Percentiles rank a stretch among this genome's conserved stretches.
Conservation (phyloP, 2,329 filamentous ascomycete species). For the Colletotrichum incanum region DNA sequence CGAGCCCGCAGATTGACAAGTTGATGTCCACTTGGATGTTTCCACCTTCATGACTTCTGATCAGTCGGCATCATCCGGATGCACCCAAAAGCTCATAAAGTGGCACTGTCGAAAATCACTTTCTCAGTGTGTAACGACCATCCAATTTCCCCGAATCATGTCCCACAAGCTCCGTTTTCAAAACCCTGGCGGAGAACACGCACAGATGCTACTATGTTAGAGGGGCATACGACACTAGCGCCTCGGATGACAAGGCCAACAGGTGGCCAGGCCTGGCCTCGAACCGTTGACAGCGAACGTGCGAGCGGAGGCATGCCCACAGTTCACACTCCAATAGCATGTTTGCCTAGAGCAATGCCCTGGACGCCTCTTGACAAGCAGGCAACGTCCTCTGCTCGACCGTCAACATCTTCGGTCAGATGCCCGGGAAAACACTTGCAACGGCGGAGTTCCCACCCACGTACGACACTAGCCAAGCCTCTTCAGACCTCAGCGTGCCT, state of each 20-base stretch:
- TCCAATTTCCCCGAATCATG: slow-evolving; percentile 43
- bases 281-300: slow-evolving; percentile 31
- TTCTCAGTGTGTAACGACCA: slow-evolving; percentile 29
- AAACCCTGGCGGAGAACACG: slow-evolving; percentile 18
- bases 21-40: slow-evolving; percentile 16
- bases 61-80: slow-evolving; percentile 41
- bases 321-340: slow-evolving; percentile 2
- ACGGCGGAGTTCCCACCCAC: slow-evolving; percentile 8
- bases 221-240: slow-evolving; percentile 14
- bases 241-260: slow-evolving; percentile 25
- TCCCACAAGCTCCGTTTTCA: slow-evolving; percentile 35
- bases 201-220: slow-evolving; percentile 33
- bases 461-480: neutral
- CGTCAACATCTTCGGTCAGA: slow-evolving; percentile 26
- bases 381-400: neutral
- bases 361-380: neutral
- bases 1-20: slow-evolving; percentile 34
- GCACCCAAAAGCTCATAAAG: slow-evolving; percentile 26
- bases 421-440: slow-evolving; percentile 25
- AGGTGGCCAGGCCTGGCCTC: slow-evolving; percentile 30
- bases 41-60: slow-evolving; percentile 21
- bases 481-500: neutral
- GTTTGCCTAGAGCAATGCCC: neutral
- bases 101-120: slow-evolving; percentile 27
- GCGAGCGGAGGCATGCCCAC: slow-evolving; percentile 20